phyloP scores from a whole-genome alignment of 345 rosid species.

The Acer campestre region DNA sequence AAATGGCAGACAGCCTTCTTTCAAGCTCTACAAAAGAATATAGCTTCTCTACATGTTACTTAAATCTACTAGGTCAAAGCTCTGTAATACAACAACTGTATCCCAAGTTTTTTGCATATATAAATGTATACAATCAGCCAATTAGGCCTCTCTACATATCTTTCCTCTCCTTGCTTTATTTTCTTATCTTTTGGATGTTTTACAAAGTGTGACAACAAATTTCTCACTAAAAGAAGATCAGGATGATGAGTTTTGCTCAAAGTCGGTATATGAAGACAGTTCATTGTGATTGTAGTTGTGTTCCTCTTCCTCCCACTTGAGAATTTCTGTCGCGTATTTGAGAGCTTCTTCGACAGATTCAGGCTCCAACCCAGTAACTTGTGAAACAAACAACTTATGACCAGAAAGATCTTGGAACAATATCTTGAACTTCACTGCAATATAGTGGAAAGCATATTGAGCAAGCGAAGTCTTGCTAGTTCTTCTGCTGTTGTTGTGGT shows the following conservation, averaged over 20 bases:
- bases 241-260: conserved; percentile 54
- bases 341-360: conserved; percentile 64
- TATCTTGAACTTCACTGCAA: conserved; percentile 75
- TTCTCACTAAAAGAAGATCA: conserved; percentile 21
- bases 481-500: conserved; percentile 24
- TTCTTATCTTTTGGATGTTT: neutral
- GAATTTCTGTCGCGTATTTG: conserved; percentile 63
- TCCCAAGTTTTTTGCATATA: neutral
- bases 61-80: neutral
- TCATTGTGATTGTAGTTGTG: conserved; percentile 28
- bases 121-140: neutral
- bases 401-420: conserved; percentile 50
- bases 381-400: conserved; percentile 60
- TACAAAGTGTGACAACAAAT: neutral
- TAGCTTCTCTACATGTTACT: neutral
- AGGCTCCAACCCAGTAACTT: conserved; percentile 55
- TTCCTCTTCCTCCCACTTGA: conserved; percentile 60
- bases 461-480: conserved; percentile 51
- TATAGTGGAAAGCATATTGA: conserved; percentile 65
- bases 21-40: conserved; percentile 2
- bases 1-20: neutral
- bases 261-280: conserved; percentile 42
- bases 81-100: neutral
- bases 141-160: too few relatives aligned
- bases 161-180: neutral